Evolutionary conservation across 2,329 filamentous ascomycete genomes (phyloP).

Genomic region (Metarhizium robertsii): DNA sequence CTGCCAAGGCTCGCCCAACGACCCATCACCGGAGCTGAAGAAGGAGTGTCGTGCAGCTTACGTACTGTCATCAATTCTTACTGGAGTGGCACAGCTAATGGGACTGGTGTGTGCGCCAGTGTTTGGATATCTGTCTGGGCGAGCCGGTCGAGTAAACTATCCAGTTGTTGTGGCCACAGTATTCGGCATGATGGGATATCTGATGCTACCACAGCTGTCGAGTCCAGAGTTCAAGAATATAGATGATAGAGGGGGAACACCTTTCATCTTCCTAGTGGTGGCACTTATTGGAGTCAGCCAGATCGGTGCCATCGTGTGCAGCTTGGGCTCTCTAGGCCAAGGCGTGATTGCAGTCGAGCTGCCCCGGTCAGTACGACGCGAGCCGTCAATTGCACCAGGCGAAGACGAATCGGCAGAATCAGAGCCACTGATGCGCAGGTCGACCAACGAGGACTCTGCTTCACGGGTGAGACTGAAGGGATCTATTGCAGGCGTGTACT

Average conservation of each 20-base stretch:
- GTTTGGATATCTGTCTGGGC: slow-evolving; percentile 78
- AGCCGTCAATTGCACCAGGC: slow-evolving; percentile 21
- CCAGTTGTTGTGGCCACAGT: slow-evolving; percentile 65
- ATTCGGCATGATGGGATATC: slow-evolving; percentile 70
- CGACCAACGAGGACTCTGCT: slow-evolving; percentile 21
- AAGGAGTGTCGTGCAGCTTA: slow-evolving; percentile 80
- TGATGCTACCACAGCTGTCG: slow-evolving; percentile 61
- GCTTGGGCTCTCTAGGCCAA: slow-evolving; percentile 74
- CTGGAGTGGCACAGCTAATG: slow-evolving; percentile 78
- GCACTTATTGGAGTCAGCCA: slow-evolving; percentile 82
- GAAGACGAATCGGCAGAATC: slow-evolving; percentile 32
- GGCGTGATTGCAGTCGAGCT: slow-evolving; percentile 57
- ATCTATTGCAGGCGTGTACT: slow-evolving; percentile 90
- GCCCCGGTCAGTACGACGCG: slow-evolving; percentile 14
- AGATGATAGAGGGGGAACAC: slow-evolving; percentile 56
- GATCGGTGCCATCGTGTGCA: slow-evolving; percentile 94
- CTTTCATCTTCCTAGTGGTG: slow-evolving; percentile 65
- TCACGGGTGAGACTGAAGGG: slow-evolving; percentile 66
- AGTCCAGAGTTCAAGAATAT: slow-evolving; percentile 65
- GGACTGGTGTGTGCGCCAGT: slow-evolving; percentile 77
- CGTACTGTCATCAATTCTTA: slow-evolving; percentile 75
- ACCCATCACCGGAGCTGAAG: slow-evolving; percentile 66
- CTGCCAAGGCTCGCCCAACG: slow-evolving; percentile 58
- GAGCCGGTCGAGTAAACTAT: slow-evolving; percentile 55
- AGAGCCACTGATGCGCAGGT: slow-evolving; percentile 28